Evolutionary conservation across 2,329 filamentous ascomycete species (phyloP).

Genomic region (Cordyceps farinosa): DNA sequence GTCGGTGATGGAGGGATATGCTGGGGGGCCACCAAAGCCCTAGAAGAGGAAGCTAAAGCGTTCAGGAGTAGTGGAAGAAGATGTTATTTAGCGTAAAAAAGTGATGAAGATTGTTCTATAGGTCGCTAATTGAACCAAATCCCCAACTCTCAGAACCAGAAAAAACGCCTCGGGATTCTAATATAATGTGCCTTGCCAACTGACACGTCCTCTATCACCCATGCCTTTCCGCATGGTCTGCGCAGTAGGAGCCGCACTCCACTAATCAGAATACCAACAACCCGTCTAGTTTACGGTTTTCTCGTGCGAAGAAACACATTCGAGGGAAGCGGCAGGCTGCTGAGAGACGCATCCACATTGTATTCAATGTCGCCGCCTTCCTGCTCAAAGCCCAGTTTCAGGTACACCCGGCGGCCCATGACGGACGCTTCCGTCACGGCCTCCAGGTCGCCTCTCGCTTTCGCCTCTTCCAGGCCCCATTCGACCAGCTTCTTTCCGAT

Average conservation of each 20-base stretch:
- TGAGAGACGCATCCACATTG: slow-evolving; percentile 40
- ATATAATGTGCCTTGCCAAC: too few relatives aligned
- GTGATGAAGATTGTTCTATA: too few relatives aligned
- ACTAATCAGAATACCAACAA: too few relatives aligned
- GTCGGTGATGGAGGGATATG: background rate
- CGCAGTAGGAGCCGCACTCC: too few relatives aligned
- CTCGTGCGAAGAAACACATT: slow-evolving; percentile 47
- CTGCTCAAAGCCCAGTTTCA: slow-evolving; percentile 42
- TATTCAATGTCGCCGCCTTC: slow-evolving; percentile 42
- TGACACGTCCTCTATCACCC: too few relatives aligned
- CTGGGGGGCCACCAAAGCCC: background rate
- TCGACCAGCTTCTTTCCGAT: slow-evolving; percentile 43
- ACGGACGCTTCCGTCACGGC: slow-evolving; percentile 43
- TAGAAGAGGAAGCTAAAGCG: background rate
- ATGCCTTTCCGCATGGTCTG: too few relatives aligned
- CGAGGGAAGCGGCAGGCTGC: slow-evolving; percentile 33
- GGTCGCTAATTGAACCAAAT: too few relatives aligned
- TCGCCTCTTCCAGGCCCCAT: slow-evolving; percentile 45
- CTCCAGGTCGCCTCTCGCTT: slow-evolving; percentile 39
- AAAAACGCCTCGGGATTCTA: too few relatives aligned
- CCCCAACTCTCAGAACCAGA: too few relatives aligned
- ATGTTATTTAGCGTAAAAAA: too few relatives aligned
- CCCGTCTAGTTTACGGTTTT: background rate
- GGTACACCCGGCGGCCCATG: slow-evolving; percentile 47
- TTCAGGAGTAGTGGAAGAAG: too few relatives aligned